Conservation (phyloP, 2,329 filamentous ascomycete genomes). For the Apiospora rasikravindrae region DNA sequence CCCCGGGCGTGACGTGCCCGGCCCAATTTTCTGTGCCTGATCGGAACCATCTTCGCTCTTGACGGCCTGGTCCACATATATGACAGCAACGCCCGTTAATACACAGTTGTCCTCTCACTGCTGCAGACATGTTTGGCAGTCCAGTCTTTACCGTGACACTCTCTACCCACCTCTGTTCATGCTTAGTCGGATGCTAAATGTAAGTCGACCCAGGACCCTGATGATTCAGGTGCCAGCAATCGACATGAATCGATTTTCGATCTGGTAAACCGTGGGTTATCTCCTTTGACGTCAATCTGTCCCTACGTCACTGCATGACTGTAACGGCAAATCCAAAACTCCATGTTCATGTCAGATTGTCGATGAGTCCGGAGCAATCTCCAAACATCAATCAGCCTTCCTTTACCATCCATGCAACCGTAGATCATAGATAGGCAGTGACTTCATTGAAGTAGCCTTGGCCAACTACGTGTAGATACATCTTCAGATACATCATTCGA, state of each 20-base stretch:
- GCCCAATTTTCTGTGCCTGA: constrained; percentile 13
- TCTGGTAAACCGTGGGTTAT: not conserved
- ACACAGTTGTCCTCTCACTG: not conserved
- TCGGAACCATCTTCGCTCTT: not conserved
- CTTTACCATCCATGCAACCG: not conserved
- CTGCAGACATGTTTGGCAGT: not conserved
- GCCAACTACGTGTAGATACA: not conserved
- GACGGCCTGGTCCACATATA: not conserved
- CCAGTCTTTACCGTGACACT: not conserved
- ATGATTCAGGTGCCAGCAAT: not conserved
- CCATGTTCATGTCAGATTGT: not conserved
- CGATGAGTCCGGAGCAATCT: not conserved
- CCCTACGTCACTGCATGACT: not conserved
- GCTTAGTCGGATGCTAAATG: not conserved
- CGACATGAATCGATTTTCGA: not conserved
- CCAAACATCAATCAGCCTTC: not conserved
- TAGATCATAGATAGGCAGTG: not conserved
- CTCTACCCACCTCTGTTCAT: not conserved
- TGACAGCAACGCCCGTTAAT: not conserved
- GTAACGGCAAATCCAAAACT: not conserved
- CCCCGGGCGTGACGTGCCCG: constrained; percentile 11
- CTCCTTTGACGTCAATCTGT: not conserved
- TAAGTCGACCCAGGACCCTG: not conserved
- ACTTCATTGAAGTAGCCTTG: not conserved
- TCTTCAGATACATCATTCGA: too few species aligned